Evolutionary conservation across 2,329 filamentous ascomycete species (phyloP).

Genomic region (Ophiostoma australiae): DNA sequence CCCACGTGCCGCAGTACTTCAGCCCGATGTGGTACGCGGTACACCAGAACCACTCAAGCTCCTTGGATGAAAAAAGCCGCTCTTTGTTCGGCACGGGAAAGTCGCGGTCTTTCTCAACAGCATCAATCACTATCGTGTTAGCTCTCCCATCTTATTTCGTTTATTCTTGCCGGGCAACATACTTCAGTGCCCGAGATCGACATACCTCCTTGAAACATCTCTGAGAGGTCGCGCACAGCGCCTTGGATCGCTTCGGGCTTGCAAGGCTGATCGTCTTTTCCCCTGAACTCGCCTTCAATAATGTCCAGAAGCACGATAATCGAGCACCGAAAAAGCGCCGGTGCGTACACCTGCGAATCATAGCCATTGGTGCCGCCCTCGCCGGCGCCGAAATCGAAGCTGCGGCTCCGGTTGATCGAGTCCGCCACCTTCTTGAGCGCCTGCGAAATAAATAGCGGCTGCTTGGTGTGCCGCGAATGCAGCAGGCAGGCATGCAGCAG

Average conservation of each 20-base stretch:
- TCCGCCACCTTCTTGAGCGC: conserved; percentile 58
- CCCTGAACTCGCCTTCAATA: conserved; percentile 32
- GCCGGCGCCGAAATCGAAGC: conserved; percentile 23
- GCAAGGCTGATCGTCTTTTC: background rate
- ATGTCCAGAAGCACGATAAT: conserved; percentile 48
- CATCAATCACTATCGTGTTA: conserved; percentile 29
- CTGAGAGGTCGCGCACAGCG: conserved; percentile 26
- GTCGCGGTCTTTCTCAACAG: conserved; percentile 40
- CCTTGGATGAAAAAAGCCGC: conserved; percentile 54
- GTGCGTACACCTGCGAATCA: conserved; percentile 49
- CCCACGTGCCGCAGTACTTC: conserved; percentile 53
- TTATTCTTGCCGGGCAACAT: too few relatives aligned
- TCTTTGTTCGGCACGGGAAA: conserved; percentile 39
- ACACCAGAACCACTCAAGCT: conserved; percentile 79
- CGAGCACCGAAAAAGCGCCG: conserved; percentile 59
- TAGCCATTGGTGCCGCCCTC: background rate
- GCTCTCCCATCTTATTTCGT: too few relatives aligned
- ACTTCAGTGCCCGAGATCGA: background rate
- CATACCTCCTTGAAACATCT: conserved; percentile 44
- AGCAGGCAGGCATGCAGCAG: conserved; percentile 76
- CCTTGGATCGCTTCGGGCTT: background rate
- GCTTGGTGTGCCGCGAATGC: conserved; percentile 64
- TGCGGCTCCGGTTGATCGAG: conserved; percentile 46
- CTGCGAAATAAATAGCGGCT: conserved; percentile 55
- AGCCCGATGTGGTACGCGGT: conserved; percentile 76